phyloP scores from a whole-genome alignment of 495 filamentous ascomycete species.

The Rusavskia elegans region DNA sequence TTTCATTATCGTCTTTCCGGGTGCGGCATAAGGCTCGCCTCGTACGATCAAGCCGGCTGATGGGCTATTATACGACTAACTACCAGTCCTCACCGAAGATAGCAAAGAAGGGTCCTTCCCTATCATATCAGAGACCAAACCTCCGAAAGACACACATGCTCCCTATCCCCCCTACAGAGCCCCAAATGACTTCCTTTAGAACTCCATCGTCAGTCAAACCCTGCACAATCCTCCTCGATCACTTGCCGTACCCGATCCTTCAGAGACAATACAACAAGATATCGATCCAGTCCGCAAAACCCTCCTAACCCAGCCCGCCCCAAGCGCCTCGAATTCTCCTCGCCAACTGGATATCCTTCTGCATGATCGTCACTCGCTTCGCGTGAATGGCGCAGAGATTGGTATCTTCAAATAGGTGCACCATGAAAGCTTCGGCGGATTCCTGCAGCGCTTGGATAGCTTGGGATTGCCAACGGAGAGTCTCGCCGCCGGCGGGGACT shows the following conservation, averaged over 20 bases:
- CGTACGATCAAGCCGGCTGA: too few relatives aligned
- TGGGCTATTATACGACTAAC: too few relatives aligned
- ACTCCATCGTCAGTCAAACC: too few relatives aligned
- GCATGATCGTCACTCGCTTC: slow-evolving; percentile 94
- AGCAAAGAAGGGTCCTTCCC: too few relatives aligned
- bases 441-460: slow-evolving; percentile 85
- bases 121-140: too few relatives aligned
- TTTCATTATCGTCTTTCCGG: too few relatives aligned
- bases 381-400: slow-evolving; percentile 93
- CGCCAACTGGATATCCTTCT: slow-evolving; percentile 87
- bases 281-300: neutral
- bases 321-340: slow-evolving; percentile 63
- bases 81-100: too few relatives aligned
- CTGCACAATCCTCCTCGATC: too few relatives aligned
- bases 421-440: slow-evolving; percentile 79
- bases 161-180: too few relatives aligned
- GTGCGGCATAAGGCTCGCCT: too few relatives aligned
- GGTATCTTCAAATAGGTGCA: slow-evolving; percentile 88
- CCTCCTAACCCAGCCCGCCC: slow-evolving; percentile 39
- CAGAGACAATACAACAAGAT: neutral
- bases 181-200: too few relatives aligned
- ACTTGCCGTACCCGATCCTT: neutral
- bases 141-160: too few relatives aligned
- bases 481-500: slow-evolving; percentile 34
- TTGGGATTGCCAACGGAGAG: slow-evolving; percentile 79